Conservation (phyloP, 495 filamentous ascomycete species). For the Cladorrhinum samala region DNA sequence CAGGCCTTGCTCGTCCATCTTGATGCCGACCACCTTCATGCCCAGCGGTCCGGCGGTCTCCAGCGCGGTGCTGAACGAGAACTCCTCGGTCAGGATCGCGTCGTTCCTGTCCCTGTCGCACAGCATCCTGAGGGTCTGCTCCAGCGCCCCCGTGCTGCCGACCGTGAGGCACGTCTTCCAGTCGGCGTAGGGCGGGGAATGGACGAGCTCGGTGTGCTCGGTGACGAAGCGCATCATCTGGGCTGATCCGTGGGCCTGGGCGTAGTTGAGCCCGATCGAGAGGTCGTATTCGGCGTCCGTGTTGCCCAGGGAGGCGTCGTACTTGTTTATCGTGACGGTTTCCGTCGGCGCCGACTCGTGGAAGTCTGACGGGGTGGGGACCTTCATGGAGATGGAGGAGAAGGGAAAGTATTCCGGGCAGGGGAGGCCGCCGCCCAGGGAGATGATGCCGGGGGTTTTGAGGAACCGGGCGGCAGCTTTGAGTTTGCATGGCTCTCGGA, state of each 20-base stretch:
- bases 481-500: slow-evolving; percentile 57
- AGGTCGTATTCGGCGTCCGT: slow-evolving; percentile 56
- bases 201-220: slow-evolving; percentile 83
- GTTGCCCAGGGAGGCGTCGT: slow-evolving; percentile 60
- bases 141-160: slow-evolving; percentile 72
- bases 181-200: slow-evolving; percentile 72
- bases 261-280: slow-evolving; percentile 82
- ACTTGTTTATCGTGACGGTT: slow-evolving; percentile 64
- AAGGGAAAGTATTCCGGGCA: slow-evolving; percentile 82
- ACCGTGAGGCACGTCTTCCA: slow-evolving; percentile 72
- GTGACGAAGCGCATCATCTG: slow-evolving; percentile 84
- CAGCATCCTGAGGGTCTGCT: slow-evolving; percentile 73
- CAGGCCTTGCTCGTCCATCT: slow-evolving; percentile 74
- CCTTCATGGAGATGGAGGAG: slow-evolving; percentile 31
- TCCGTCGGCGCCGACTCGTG: slow-evolving; percentile 55
- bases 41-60: slow-evolving; percentile 79
- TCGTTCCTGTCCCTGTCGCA: slow-evolving; percentile 60
- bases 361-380: slow-evolving; percentile 51
- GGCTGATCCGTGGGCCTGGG: slow-evolving; percentile 74
- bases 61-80: slow-evolving; percentile 74
- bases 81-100: slow-evolving; percentile 74
- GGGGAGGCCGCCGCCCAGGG: slow-evolving; percentile 86
- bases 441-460: slow-evolving; percentile 69
- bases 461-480: slow-evolving; percentile 71
- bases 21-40: slow-evolving; percentile 61